Evolutionary conservation across 2,329 filamentous ascomycete species (phyloP).

Genomic region (Penicillium sp.): DNA sequence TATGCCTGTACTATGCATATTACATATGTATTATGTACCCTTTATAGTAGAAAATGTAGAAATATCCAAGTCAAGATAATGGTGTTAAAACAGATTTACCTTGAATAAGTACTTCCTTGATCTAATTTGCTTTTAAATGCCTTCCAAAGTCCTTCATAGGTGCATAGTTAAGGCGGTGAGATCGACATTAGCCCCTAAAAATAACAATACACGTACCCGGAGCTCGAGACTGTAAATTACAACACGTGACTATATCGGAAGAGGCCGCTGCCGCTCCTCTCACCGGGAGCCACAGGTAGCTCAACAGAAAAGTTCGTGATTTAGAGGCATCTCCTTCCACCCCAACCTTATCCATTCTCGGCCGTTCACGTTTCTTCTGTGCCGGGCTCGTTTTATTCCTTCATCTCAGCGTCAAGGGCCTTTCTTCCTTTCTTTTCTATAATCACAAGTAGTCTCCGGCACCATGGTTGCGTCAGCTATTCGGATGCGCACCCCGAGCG

Average conservation of each 20-base stretch:
- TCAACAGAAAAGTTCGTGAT: conserved; percentile 44
- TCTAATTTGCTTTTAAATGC: background rate
- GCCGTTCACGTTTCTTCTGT: conserved; percentile 20
- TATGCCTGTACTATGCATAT: no score
- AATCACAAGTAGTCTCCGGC: conserved; percentile 31
- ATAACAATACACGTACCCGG: background rate
- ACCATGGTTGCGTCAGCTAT: conserved; percentile 56
- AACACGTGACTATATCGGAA: conserved; percentile 27
- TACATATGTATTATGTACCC: background rate
- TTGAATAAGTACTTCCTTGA: background rate
- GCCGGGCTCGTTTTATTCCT: conserved; percentile 20
- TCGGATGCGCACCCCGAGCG: conserved; percentile 46
- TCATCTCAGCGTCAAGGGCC: conserved; percentile 24
- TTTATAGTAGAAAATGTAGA: no score
- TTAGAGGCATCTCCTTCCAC: conserved; percentile 28
- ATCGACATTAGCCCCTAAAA: background rate
- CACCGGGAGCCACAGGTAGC: conserved; percentile 35
- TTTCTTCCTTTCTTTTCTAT: conserved; percentile 20
- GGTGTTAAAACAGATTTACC: fast-evolving
- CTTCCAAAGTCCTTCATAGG: background rate
- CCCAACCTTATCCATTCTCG: conserved; percentile 30
- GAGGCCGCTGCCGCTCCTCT: conserved; percentile 29
- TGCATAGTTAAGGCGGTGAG: background rate
- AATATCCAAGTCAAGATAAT: background rate
- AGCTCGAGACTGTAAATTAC: background rate